These are phyloP conservation scores for Lupinus albus DNA, from an alignment of 306 rosid genomes.

Conservation along the genomic window DNA sequence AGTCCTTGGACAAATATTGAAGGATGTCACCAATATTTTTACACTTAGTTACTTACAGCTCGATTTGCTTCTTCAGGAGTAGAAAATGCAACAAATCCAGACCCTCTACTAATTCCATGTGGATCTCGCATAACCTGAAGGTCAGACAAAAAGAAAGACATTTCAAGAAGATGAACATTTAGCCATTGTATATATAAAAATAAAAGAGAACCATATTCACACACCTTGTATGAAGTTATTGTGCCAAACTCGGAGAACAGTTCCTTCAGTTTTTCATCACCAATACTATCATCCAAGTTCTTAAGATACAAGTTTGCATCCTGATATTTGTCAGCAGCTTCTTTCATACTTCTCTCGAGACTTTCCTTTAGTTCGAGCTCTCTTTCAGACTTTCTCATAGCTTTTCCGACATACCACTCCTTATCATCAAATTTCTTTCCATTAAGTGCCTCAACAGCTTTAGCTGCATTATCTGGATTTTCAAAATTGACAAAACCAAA, in stretches of 20 bases:
- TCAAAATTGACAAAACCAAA: constrained; percentile 67
- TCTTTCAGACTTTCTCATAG: constrained; percentile 51
- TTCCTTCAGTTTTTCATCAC: constrained; percentile 52
- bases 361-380: constrained; percentile 52
- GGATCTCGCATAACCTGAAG: constrained; percentile 52
- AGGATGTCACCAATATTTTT: not conserved
- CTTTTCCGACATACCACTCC: constrained; percentile 66
- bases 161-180: not conserved
- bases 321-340: constrained; percentile 47
- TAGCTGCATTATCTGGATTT: constrained; percentile 53
- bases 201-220: not conserved
- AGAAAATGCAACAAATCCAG: constrained; percentile 59
- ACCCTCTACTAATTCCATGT: constrained; percentile 52
- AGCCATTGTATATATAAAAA: not conserved
- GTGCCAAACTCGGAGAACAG: constrained; percentile 48
- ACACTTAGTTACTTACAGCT: constrained; percentile 47
- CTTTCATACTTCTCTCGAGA: constrained; percentile 51
- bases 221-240: constrained; percentile 57
- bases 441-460: constrained; percentile 54
- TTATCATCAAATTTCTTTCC: constrained; percentile 50
- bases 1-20: not conserved
- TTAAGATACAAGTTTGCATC: constrained; percentile 58
- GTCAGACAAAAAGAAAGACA: not conserved
- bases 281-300: constrained; percentile 55
- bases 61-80: constrained; percentile 54